Conservation (phyloP, 169 alveolate species). For the Plasmodium ovale region DNA sequence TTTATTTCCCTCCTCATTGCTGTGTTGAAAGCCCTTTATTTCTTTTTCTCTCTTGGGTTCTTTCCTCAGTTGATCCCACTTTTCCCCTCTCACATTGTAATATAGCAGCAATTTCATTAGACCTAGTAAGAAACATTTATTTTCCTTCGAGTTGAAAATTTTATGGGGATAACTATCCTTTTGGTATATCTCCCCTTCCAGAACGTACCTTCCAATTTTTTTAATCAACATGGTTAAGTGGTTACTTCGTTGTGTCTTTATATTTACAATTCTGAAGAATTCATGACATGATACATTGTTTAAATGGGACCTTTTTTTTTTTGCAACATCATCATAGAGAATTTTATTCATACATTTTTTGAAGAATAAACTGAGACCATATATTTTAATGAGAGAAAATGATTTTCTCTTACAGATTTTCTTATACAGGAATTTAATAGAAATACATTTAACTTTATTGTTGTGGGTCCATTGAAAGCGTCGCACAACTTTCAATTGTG, state of each 20-base stretch:
- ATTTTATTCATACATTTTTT: background rate
- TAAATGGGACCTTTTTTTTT: background rate
- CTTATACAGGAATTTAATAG: conserved; percentile 1
- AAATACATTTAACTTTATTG: background rate
- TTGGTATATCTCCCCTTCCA: background rate
- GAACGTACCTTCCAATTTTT: background rate
- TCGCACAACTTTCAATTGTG: background rate
- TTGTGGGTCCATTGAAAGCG: background rate
- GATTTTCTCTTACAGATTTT: background rate
- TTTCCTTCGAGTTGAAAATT: background rate
- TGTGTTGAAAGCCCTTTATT: too few species aligned
- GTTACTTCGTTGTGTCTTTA: background rate
- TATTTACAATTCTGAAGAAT: background rate
- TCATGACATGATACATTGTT: background rate
- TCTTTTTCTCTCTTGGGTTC: background rate
- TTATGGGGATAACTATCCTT: background rate
- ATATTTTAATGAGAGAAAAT: background rate
- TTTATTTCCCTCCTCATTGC: background rate
- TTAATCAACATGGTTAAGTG: background rate
- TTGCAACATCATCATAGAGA: background rate
- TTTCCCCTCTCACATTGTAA: background rate
- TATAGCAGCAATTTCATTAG: background rate
- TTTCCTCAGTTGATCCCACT: too few species aligned
- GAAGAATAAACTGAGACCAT: background rate
- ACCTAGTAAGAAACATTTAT: background rate